phyloP scores from a whole-genome alignment of 192 early-diverging fungal genomes.

The Backusella macrospora region DNA sequence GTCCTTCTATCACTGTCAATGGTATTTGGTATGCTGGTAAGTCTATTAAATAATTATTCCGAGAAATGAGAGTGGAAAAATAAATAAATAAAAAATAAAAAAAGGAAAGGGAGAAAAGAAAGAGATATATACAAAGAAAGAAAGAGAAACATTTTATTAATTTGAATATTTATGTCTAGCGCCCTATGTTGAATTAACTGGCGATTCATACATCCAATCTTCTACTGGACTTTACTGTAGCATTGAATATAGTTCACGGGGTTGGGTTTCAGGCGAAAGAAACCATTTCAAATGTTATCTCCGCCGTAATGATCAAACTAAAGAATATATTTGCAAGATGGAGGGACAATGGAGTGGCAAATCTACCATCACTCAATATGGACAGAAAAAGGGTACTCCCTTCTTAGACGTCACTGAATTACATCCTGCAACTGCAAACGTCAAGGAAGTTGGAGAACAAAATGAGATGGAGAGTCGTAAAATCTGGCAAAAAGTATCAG shows the following conservation, averaged over 20 bases:
- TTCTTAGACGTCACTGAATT: constrained; percentile 63
- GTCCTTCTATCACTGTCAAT: constrained; percentile 73
- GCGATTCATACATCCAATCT: constrained; percentile 63
- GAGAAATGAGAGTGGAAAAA: not conserved
- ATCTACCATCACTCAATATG: constrained; percentile 56
- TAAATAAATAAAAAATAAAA: not conserved
- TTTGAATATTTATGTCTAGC: not conserved
- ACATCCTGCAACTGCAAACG: constrained; percentile 53
- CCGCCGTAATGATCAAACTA: constrained; percentile 28
- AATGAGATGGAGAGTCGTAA: constrained; percentile 63
- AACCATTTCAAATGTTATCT: constrained; percentile 69
- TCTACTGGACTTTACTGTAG: constrained; percentile 48
- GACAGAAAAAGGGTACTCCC: constrained; percentile 47
- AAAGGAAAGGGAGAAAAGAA: no score
- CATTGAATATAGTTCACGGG: constrained; percentile 70
- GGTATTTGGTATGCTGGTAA: constrained; percentile 58
- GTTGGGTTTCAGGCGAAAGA: constrained; percentile 77
- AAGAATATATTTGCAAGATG: constrained; percentile 40
- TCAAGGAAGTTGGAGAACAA: constrained; percentile 59
- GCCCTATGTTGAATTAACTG: constrained; percentile 43
- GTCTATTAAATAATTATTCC: not conserved
- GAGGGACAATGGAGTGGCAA: constrained; percentile 69
- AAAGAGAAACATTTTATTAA: not conserved
- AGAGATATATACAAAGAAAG: no score
- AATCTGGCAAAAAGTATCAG: constrained; percentile 68